Conservation (phyloP, 306 rosid species). For the Cicer chorassanicum region DNA sequence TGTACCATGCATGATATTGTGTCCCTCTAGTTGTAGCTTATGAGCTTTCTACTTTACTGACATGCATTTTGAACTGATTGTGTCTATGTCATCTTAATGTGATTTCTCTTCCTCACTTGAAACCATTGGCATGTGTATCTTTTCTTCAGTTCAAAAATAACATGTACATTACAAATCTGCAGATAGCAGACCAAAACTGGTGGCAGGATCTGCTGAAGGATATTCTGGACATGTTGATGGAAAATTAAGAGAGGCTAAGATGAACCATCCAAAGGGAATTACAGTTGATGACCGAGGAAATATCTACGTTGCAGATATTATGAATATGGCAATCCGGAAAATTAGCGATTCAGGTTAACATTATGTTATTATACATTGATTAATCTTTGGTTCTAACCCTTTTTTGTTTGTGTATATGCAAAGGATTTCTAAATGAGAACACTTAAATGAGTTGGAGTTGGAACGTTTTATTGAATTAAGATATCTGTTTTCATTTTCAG, state of each 20-base stretch:
- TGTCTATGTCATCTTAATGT: not conserved
- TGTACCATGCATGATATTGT: not conserved
- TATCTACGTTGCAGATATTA: conserved; percentile 83
- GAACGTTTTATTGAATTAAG: conserved; percentile 32
- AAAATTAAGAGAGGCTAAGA: conserved; percentile 74
- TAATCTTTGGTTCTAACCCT: not conserved
- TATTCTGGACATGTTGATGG: conserved; percentile 87
- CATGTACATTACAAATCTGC: conserved; percentile 46
- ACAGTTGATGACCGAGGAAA: conserved; percentile 89
- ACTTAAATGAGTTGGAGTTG: conserved; percentile 11
- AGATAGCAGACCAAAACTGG: conserved; percentile 86
- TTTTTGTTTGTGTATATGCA: conserved; percentile 10
- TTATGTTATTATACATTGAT: conserved; percentile 9
- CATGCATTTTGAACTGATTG: conserved; percentile 8
- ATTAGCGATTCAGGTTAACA: conserved; percentile 79
- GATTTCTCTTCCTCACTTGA: conserved; percentile 17
- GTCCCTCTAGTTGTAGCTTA: conserved; percentile 24
- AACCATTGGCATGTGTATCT: not conserved
- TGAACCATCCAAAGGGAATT: conserved; percentile 90
- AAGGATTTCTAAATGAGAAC: conserved; percentile 10
- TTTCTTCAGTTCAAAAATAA: conserved; percentile 30
- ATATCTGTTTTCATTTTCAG: conserved; percentile 58
- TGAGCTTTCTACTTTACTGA: conserved; percentile 12
- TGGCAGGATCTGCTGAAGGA: conserved; percentile 89
- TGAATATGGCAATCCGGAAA: conserved; percentile 90